Evolutionary conservation across 75 land plant genomes (phyloP).

Genomic region (Pinus tabuliformis): DNA sequence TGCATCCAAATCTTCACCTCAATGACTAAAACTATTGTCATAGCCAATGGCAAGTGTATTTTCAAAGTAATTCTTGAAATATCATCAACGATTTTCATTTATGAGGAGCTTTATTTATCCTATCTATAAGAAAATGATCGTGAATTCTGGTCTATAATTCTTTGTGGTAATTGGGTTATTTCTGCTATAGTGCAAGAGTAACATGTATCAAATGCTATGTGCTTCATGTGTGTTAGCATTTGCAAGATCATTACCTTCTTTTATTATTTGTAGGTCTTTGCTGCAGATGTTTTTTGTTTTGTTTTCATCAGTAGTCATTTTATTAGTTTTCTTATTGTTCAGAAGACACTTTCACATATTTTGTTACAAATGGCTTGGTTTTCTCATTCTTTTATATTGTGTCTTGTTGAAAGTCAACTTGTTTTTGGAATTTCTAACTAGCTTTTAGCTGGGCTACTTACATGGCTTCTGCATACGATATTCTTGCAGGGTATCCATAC

Average conservation of each 20-base stretch:
- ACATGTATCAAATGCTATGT: too few relatives aligned
- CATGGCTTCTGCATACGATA: background rate
- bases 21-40: too few relatives aligned
- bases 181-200: background rate
- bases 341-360: background rate
- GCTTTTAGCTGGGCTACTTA: background rate
- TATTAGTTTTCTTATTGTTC: background rate
- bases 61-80: background rate
- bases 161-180: background rate
- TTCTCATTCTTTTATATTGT: background rate
- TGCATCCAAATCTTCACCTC: too few relatives aligned
- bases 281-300: background rate
- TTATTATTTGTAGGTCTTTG: background rate
- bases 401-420: background rate
- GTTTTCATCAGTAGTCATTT: background rate
- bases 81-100: background rate
- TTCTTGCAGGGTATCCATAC: constrained; percentile 74
- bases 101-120: background rate
- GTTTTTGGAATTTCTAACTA: background rate
- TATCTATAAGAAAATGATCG: background rate
- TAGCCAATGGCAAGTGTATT: too few relatives aligned
- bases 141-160: background rate
- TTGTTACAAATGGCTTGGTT: background rate
- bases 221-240: background rate
- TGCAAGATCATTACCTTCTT: background rate